These are phyloP conservation scores for Climacium dendroides DNA, from an alignment of 225 moss, liverwort and hornwort species.

Conservation along the genomic window DNA sequence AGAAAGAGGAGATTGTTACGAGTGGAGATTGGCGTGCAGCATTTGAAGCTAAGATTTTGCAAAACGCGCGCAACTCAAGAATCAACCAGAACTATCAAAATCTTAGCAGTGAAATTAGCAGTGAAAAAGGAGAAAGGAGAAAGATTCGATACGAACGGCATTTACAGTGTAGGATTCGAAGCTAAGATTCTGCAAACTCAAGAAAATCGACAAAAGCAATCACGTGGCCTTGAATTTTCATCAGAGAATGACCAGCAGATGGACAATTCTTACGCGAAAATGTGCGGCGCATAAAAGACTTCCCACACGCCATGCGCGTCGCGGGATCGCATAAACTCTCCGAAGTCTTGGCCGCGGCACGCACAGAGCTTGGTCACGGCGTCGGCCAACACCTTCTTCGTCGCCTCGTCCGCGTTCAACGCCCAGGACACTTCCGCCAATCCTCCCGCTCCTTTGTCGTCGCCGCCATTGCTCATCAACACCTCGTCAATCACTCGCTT, in stretches of 20 bases:
- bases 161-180: neutral
- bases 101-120: no score
- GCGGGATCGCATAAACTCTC: constrained; percentile 13
- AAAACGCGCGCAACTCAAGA: neutral
- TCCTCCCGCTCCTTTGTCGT: neutral
- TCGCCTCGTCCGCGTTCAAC: constrained; percentile 21
- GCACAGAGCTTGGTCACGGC: constrained; percentile 22
- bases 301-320: constrained; percentile 38
- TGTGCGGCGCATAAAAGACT: constrained; percentile 53
- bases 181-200: neutral
- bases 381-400: constrained; percentile 5
- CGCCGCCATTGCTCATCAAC: neutral
- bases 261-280: constrained; percentile 7
- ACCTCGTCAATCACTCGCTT: constrained; percentile 29
- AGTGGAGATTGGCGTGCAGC: no score
- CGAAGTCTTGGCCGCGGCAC: constrained; percentile 25
- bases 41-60: neutral
- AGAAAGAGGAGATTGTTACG: neutral
- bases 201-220: neutral
- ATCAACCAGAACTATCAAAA: neutral
- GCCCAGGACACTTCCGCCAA: constrained; percentile 26
- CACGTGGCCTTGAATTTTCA: neutral
- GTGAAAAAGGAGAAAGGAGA: neutral
- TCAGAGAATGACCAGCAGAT: neutral
- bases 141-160: no score